phyloP scores from a whole-genome alignment of 164 flowering plant species.

The Saururus chinensis region DNA sequence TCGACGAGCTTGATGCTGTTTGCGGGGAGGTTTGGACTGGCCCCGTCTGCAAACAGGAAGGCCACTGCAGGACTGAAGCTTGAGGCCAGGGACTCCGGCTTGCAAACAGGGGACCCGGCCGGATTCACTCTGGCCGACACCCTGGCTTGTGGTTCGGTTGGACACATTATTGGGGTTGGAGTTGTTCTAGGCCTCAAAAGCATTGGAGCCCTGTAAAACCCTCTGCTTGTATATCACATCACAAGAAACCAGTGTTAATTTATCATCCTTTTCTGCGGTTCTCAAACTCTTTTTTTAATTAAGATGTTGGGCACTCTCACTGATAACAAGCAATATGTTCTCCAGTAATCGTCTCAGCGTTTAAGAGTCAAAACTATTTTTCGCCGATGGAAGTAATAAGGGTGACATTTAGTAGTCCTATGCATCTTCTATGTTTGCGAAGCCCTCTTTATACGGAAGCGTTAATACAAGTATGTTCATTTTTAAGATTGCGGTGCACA shows the following conservation, averaged over 20 bases:
- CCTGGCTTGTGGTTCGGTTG: slow-evolving; percentile 77
- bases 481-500: too few relatives aligned
- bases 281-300: too few relatives aligned
- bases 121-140: slow-evolving; percentile 93
- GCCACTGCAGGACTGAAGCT: slow-evolving; percentile 88
- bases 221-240: not conserved
- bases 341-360: too few relatives aligned
- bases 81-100: slow-evolving; percentile 78
- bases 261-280: too few relatives aligned
- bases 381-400: too few relatives aligned
- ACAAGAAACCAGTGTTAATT: not conserved
- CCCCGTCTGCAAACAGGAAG: slow-evolving; percentile 95
- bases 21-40: slow-evolving; percentile 94
- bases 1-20: slow-evolving; percentile 75
- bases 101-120: slow-evolving; percentile 97
- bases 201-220: slow-evolving; percentile 51
- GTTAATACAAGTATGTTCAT: too few relatives aligned
- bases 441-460: too few relatives aligned
- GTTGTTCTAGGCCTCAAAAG: slow-evolving; percentile 88
- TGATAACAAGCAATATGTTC: too few relatives aligned
- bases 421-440: too few relatives aligned
- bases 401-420: too few relatives aligned
- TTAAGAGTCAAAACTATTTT: too few relatives aligned
- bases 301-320: too few relatives aligned
- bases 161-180: slow-evolving; percentile 94